These are phyloP conservation scores for Saprolegnia parasitica DNA, from an alignment of 352 stramenopile genomes.

Conservation along the genomic window DNA sequence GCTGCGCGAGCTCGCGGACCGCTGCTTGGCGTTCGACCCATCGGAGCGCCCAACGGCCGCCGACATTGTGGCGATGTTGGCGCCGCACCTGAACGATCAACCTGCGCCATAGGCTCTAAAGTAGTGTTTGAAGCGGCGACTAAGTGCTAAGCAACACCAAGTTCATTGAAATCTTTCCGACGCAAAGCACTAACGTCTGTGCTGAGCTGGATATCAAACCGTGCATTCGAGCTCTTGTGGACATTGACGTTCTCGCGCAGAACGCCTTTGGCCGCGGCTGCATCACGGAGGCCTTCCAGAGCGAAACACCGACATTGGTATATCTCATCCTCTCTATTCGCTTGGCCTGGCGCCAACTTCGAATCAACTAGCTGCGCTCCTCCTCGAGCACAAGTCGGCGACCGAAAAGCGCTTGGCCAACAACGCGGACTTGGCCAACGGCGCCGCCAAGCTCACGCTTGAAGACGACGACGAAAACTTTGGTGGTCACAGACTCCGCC, in stretches of 20 bases:
- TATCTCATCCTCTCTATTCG: slow-evolving; percentile 27
- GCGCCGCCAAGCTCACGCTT: slow-evolving; percentile 47
- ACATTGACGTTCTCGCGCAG: slow-evolving; percentile 77
- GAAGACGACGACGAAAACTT: slow-evolving; percentile 39
- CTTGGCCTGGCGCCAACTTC: not conserved
- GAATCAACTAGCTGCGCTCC: slow-evolving; percentile 43
- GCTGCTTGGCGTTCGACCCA: not conserved
- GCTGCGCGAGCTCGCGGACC: not conserved
- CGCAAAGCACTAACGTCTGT: too few species aligned
- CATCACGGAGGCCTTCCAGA: slow-evolving; percentile 79
- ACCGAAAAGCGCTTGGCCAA: slow-evolving; percentile 68
- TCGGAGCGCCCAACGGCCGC: not conserved
- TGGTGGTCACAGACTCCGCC: too few species aligned
- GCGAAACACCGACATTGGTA: slow-evolving; percentile 82
- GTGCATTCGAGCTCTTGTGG: too few species aligned
- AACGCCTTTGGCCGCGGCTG: slow-evolving; percentile 78
- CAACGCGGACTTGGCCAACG: slow-evolving; percentile 66
- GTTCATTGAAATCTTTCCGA: too few species aligned
- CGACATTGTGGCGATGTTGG: not conserved
- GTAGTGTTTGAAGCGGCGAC: too few species aligned
- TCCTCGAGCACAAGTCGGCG: slow-evolving; percentile 75
- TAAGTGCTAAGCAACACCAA: too few species aligned
- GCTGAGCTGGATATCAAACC: too few species aligned
- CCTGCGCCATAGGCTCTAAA: too few species aligned
- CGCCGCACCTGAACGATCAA: too few species aligned